Evolutionary conservation across 768 basidiomycete species (phyloP), one percentile per base, ranked within the genome.

Genomic region (Chalciporus pseudorubinellus): DNA sequence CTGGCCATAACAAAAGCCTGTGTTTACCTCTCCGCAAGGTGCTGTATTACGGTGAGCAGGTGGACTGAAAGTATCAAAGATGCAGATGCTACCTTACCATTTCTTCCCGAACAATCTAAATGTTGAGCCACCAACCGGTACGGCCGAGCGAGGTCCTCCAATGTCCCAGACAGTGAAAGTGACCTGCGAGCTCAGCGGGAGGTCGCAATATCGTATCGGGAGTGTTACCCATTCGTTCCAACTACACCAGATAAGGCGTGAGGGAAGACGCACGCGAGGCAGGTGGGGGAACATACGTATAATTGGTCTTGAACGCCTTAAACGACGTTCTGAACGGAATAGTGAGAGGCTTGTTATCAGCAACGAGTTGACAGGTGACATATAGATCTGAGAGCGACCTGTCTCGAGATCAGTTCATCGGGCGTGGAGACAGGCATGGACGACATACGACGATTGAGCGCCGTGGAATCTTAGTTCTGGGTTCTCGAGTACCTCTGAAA

Each of bases 141-240:
- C 76, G 2, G 91, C 84, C 41, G 79, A 74, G 7, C 91, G 80
- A 20, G 92, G 86, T 0, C 90, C 89, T 33, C 84, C 88, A 52
- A 94, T 94, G 64, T 98, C 95, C 90, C 93, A 98, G 7, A 98
- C 87, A 0, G 97, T 98, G 62, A 98, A 89, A 0, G 89, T 87
- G 46, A 99, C 78, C 61, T 97, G 94, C 1, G 93, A 85, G 65
- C 75, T 87, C 43, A 92, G 70, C 0, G 93, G 92, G n/a, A 99
- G 75, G 64, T 97, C 94, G 55, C 93, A 92, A 59, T 95, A 97
- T 24, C 86, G 84, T 63, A 97, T 90, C 0, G 95, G 95, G 11
- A 98, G 73, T 0, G 88, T 85, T 36, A 99, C 84, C 82, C 87
- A 89, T 74, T 98, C 93, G 64, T 98, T 98, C 95, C 95, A 99